A percentile compares a stretch with the other conserved stretches of the same genome.
Evolutionary conservation across 1,284 basidiomycete species (phyloP).

Genomic region (Schizophyllum amplum): DNA sequence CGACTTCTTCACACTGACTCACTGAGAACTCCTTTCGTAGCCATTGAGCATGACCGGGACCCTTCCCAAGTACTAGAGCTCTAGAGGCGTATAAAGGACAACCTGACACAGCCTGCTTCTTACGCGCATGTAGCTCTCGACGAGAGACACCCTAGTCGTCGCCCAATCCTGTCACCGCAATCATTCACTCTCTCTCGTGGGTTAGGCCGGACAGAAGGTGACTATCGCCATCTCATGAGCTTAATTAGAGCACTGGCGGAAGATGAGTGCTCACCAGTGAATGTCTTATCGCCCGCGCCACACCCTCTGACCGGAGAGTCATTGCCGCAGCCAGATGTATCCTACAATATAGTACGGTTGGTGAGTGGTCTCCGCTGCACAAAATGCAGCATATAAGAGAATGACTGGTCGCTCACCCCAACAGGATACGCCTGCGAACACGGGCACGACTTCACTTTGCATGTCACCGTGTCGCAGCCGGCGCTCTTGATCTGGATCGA

Average conservation of each 20-base stretch:
- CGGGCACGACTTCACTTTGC: constrained; percentile 28
- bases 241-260: neutral
- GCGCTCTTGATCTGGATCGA: constrained; percentile 26
- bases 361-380: neutral
- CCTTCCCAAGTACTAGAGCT: too few relatives aligned
- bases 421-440: constrained; percentile 28
- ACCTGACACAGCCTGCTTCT: too few relatives aligned
- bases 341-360: constrained; percentile 14
- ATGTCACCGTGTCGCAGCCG: constrained; percentile 30
- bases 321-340: constrained; percentile 27
- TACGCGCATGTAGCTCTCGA: too few relatives aligned
- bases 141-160: too few relatives aligned
- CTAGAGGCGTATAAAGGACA: too few relatives aligned
- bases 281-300: constrained; percentile 17
- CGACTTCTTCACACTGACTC: too few relatives aligned
- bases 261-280: constrained; percentile 5
- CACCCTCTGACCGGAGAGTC: constrained; percentile 29
- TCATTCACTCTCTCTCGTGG: too few relatives aligned
- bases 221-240: neutral
- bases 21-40: too few relatives aligned
- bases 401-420: constrained; percentile 22
- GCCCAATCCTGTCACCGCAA: too few relatives aligned
- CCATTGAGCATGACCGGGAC: too few relatives aligned
- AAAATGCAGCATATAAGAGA: neutral
- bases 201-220: neutral